Percentiles rank a stretch among this genome's conserved stretches.
phyloP scores from a whole-genome alignment of 805 yeast species.

The Candida ortonii region DNA sequence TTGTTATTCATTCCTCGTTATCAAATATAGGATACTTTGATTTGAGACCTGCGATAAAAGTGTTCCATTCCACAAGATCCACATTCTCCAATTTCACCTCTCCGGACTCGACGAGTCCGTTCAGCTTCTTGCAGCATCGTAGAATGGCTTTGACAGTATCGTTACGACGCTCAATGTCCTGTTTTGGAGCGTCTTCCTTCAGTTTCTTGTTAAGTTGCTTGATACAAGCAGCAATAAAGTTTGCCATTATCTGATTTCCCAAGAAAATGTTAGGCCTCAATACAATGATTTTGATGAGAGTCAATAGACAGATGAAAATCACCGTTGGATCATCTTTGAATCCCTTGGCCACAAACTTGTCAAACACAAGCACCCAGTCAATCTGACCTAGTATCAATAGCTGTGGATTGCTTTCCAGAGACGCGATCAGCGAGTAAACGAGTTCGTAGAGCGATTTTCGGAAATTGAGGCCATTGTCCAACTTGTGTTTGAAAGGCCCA shows the following conservation, averaged over 20 bases:
- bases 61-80: slow-evolving; percentile 23
- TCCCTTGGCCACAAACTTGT: slow-evolving; percentile 45
- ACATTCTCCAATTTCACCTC: slow-evolving; percentile 20
- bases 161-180: slow-evolving; percentile 57
- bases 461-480: slow-evolving; percentile 73
- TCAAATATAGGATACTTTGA: slow-evolving; percentile 24
- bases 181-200: slow-evolving; percentile 62
- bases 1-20: slow-evolving; percentile 17
- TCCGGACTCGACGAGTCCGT: slow-evolving; percentile 20
- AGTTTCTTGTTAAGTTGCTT: slow-evolving; percentile 46
- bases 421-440: slow-evolving; percentile 49
- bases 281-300: slow-evolving; percentile 38
- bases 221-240: slow-evolving; percentile 36
- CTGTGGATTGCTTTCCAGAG: slow-evolving; percentile 29
- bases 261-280: slow-evolving; percentile 27
- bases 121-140: slow-evolving; percentile 29
- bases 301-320: slow-evolving; percentile 50
- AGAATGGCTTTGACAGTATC: slow-evolving; percentile 37
- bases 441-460: slow-evolving; percentile 72
- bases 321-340: slow-evolving; percentile 62
- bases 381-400: slow-evolving; percentile 19
- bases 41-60: slow-evolving; percentile 17
- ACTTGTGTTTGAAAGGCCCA: slow-evolving; percentile 83
- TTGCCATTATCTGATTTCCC: slow-evolving; percentile 19
- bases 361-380: slow-evolving; percentile 31